Evolutionary conservation across 441 rosid genomes (phyloP), one percentile per base, ranked within the genome.

Genomic region (Gossypium trilobum): DNA sequence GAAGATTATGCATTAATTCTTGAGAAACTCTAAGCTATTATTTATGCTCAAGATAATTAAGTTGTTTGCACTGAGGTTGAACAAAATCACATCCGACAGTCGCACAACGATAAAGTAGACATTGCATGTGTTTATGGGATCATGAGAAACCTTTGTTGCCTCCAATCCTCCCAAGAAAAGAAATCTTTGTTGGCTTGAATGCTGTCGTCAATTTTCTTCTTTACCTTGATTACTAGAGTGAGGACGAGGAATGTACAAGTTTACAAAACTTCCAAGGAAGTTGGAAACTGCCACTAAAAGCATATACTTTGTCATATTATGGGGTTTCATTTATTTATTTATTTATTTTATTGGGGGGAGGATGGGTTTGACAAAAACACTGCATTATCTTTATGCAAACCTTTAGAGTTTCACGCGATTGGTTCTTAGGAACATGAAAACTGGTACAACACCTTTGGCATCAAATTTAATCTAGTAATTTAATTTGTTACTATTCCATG

Each of bases 31-130:
- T 51, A 16, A 20, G 39, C 29, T 4, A 51, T 10, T 23, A 1
- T 48, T 50, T 51, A 68, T 51, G 46, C 10, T 52, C 17, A 51
- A 29, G 72, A 51, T 68, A 25, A 48, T 29, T 31, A 5, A 51
- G 25, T 68, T 16, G 44, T 29, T 68, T 68, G 72, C 60, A 16
- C 44, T 68, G 72, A 52, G 25, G 72, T 52, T 68, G 60, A 31
- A 29, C 29, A 68, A 52, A 67, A 14, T 48, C 29, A 19, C 2
- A 5, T 3, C 16, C 4, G 14, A 68, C 25, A 66, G 4, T 46
- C 0, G 4, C 20, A 16, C 46, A 50, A 27, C 11, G 23, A 65
- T 64, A 22, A 39, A n/a, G 33, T 16, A 20, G 55, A 20, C 31
- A 13, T 65, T 44, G 55, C 54, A 17, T 25, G 31, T 64, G 27